These are phyloP conservation scores for Xylaria sp. DNA, from an alignment of 2,329 filamentous ascomycete genomes.

Conservation along the genomic window DNA sequence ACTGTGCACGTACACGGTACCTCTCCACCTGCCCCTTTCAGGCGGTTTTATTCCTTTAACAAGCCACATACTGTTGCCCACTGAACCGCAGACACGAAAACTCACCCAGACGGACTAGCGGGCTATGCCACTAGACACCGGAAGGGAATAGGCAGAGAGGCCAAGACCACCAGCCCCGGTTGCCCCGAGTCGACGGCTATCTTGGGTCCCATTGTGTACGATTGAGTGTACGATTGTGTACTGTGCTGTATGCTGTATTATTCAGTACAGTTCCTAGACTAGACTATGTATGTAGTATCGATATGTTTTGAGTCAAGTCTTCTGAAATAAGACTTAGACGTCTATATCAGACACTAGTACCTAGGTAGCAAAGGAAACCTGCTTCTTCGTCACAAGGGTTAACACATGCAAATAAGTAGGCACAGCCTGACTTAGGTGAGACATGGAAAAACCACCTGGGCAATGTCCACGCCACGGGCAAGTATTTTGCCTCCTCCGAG, in stretches of 20 bases:
- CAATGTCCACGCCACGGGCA: background rate
- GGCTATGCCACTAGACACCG: background rate
- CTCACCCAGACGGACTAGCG: background rate
- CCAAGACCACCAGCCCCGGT: conserved; percentile 32
- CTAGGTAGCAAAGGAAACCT: background rate
- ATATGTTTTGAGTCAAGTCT: background rate
- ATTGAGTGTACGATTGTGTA: background rate
- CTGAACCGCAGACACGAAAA: conserved; percentile 1
- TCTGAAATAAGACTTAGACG: background rate
- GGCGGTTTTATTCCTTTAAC: conserved; percentile 2
- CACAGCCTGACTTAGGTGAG: background rate
- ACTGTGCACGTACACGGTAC: conserved; percentile 15
- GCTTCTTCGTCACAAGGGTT: background rate
- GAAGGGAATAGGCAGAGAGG: conserved; percentile 8
- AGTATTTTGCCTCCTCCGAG: conserved; percentile 11
- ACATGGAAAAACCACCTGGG: background rate
- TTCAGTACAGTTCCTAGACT: background rate
- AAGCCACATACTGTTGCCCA: conserved; percentile 16
- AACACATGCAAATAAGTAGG: background rate
- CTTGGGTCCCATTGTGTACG: background rate
- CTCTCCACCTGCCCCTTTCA: conserved; percentile 25
- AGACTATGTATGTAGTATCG: too few relatives aligned
- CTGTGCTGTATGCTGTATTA: background rate
- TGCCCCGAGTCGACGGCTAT: conserved; percentile 25
- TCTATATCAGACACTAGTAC: background rate